A percentile compares a stretch with the other conserved stretches of the same genome.
Evolutionary conservation across 106 monocot genomes (phyloP).

Genomic region (Dendrobium huoshanense): DNA sequence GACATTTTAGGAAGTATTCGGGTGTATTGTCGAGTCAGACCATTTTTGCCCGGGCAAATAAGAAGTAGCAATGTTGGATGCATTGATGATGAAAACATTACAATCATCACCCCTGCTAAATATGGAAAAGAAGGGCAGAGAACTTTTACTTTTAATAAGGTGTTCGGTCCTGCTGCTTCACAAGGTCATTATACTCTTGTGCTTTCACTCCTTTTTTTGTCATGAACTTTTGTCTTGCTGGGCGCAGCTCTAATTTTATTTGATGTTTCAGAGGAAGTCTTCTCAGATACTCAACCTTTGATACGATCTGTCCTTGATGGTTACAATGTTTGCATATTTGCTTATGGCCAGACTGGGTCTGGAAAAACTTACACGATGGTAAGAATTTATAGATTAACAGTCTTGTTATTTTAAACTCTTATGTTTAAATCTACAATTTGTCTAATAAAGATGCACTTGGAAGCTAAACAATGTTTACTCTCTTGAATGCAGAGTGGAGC

Average conservation of each 20-base stretch:
- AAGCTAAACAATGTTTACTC: background rate
- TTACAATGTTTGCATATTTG: slow-evolving; percentile 99
- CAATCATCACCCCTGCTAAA: slow-evolving; percentile 66
- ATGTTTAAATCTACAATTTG: background rate
- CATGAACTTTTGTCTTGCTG: background rate
- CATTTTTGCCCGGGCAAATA: slow-evolving; percentile 76
- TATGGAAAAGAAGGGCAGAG: slow-evolving; percentile 75
- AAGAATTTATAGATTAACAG: slow-evolving; percentile 6
- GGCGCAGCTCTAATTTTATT: background rate
- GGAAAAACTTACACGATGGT: slow-evolving; percentile 99
- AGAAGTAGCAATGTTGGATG: slow-evolving; percentile 53
- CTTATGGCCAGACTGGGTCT: slow-evolving; percentile 98
- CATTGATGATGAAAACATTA: slow-evolving; percentile 77
- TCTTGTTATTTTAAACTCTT: background rate
- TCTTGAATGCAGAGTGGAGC: slow-evolving; percentile 70
- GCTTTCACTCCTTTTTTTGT: background rate
- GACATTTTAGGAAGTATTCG: slow-evolving; percentile 70
- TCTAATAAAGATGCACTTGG: background rate
- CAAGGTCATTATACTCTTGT: slow-evolving; percentile 53
- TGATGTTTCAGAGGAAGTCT: slow-evolving; percentile 75
- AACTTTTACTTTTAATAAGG: slow-evolving; percentile 90
- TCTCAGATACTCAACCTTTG: slow-evolving; percentile 87
- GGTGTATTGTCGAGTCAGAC: slow-evolving; percentile 94
- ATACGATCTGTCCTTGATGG: slow-evolving; percentile 98
- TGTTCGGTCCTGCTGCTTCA: slow-evolving; percentile 73